A percentile compares a stretch with the other conserved stretches of the same genome.
These are phyloP conservation scores for Xylaria bambusicola DNA, from an alignment of 495 filamentous ascomycete species.

Conservation along the genomic window DNA sequence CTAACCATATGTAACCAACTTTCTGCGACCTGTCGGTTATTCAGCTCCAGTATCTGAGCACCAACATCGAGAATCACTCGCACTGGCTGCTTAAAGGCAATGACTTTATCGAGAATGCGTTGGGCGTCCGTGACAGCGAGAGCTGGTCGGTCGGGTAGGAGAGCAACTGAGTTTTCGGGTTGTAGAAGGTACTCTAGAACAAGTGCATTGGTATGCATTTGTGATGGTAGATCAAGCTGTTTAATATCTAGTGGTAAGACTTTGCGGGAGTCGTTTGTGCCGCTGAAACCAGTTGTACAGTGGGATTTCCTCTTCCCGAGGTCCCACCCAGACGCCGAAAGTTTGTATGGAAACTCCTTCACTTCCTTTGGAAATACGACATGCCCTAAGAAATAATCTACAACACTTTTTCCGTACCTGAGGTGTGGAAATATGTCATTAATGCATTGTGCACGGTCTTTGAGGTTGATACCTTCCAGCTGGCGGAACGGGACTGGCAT, in stretches of 20 bases:
- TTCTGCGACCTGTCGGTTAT: constrained; percentile 56
- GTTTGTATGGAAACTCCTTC: constrained; percentile 64
- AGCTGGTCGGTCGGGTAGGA: constrained; percentile 24
- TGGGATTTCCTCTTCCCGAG: constrained; percentile 50
- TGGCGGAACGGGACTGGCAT: too few species aligned
- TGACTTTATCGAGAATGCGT: constrained; percentile 49
- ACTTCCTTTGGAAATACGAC: constrained; percentile 43
- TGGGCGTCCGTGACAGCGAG: constrained; percentile 38
- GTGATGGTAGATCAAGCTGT: constrained; percentile 58
- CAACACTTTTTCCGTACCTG: constrained; percentile 48
- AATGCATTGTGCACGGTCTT: constrained; percentile 28
- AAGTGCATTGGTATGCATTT: constrained; percentile 64
- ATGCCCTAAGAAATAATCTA: constrained; percentile 65
- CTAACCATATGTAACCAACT: constrained; percentile 44
- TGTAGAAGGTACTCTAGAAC: constrained; percentile 61
- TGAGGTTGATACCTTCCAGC: too few species aligned
- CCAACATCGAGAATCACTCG: constrained; percentile 73
- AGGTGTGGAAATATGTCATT: constrained; percentile 54
- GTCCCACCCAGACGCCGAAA: constrained; percentile 74
- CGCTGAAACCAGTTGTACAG: constrained; percentile 68
- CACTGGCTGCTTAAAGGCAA: constrained; percentile 38
- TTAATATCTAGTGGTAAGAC: constrained; percentile 58
- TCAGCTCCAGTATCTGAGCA: constrained; percentile 68
- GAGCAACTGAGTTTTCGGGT: constrained; percentile 52
- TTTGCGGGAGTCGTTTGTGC: constrained; percentile 66